phyloP scores from a whole-genome alignment of 2,329 filamentous ascomycete species.

The Aspergillus hiratsukae region DNA sequence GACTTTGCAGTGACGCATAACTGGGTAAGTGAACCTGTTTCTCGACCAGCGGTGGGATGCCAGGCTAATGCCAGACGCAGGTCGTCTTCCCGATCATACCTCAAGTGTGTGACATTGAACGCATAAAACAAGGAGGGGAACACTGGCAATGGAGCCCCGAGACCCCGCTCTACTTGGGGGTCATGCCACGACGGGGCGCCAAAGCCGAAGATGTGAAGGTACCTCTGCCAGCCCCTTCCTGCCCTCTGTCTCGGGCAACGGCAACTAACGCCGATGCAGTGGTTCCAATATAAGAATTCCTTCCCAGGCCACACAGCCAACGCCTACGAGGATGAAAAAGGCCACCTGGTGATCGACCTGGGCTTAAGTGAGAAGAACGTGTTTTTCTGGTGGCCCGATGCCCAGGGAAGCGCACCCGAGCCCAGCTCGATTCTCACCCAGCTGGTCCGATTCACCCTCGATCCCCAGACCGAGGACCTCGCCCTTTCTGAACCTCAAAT shows the following conservation, averaged over 20 bases:
- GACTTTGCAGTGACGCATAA: conserved; percentile 42
- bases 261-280: conserved; percentile 30
- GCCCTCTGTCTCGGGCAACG: no score
- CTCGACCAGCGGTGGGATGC: no score
- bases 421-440: conserved; percentile 24
- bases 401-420: conserved; percentile 30
- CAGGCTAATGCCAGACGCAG: conserved; percentile 8
- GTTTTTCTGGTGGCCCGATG: conserved; percentile 43
- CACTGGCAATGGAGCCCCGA: conserved; percentile 39
- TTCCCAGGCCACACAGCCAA: conserved; percentile 38
- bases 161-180: conserved; percentile 25
- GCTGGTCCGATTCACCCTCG: conserved; percentile 18
- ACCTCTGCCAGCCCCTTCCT: no score
- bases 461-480: conserved; percentile 19
- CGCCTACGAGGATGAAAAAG: conserved; percentile 29
- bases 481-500: conserved; percentile 19
- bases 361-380: conserved; percentile 37
- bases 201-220: no score
- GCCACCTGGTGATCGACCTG: conserved; percentile 30
- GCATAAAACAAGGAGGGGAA: conserved; percentile 36
- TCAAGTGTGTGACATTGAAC: conserved; percentile 31
- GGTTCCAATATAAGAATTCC: conserved; percentile 33
- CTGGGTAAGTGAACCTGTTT: conserved; percentile 18
- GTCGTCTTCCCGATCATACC: conserved; percentile 37
- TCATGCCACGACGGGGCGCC: conserved; percentile 19